These are phyloP conservation scores for Penicillium hesseltinei DNA, from an alignment of 2,329 filamentous ascomycete species.

Conservation along the genomic window DNA sequence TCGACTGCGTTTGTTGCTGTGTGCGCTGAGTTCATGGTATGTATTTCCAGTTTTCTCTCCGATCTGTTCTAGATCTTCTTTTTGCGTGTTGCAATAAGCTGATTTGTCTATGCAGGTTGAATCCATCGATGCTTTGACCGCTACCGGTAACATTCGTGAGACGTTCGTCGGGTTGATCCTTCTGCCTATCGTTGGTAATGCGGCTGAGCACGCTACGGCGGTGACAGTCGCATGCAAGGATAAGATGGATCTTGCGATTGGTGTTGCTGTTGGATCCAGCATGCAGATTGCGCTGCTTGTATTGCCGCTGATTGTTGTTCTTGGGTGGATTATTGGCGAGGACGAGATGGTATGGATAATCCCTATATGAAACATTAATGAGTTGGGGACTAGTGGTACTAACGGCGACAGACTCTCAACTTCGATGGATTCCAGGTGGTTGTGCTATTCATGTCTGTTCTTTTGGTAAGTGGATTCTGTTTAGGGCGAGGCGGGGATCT, in stretches of 20 bases:
- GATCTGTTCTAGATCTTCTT: background rate
- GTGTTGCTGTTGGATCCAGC: constrained; percentile 63
- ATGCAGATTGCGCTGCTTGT: constrained; percentile 66
- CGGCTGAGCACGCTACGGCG: constrained; percentile 64
- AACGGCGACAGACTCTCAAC: constrained; percentile 57
- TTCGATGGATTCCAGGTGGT: constrained; percentile 88
- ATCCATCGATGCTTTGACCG: constrained; percentile 57
- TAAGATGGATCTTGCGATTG: constrained; percentile 67
- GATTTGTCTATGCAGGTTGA: constrained; percentile 37
- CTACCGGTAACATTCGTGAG: constrained; percentile 50
- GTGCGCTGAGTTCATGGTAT: constrained; percentile 65
- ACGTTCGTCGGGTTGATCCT: constrained; percentile 65
- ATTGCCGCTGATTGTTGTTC: constrained; percentile 58
- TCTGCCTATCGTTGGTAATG: constrained; percentile 65
- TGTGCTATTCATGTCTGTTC: constrained; percentile 56
- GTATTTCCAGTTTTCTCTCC: background rate
- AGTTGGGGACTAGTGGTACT: constrained; percentile 5
- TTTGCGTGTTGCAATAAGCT: background rate
- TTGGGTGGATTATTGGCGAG: constrained; percentile 61
- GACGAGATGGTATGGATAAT: constrained; percentile 52
- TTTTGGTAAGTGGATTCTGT: constrained; percentile 35
- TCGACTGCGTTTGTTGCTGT: constrained; percentile 78
- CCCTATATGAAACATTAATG: background rate
- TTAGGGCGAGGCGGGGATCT: background rate
- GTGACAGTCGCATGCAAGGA: constrained; percentile 62